These are phyloP conservation scores for Neotropicomus parvogracilis DNA, from an alignment of 1,284 basidiomycete genomes.

Conservation along the genomic window DNA sequence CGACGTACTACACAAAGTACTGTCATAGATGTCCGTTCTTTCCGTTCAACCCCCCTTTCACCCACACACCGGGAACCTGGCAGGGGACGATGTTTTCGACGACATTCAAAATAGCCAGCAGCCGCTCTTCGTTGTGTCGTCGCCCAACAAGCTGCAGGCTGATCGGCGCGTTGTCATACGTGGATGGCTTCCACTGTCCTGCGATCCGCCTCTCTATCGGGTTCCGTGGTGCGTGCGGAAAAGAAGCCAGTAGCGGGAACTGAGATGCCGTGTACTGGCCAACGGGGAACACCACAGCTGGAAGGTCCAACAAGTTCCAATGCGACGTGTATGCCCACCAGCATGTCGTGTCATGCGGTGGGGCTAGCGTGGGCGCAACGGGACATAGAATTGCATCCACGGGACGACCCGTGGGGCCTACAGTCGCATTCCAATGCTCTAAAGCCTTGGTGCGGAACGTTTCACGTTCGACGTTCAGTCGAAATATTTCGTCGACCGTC, in stretches of 20 bases:
- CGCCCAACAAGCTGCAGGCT: constrained; percentile 48
- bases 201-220: constrained; percentile 38
- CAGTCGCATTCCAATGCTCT: constrained; percentile 52
- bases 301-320: constrained; percentile 58
- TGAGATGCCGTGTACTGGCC: constrained; percentile 22
- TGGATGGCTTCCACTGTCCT: constrained; percentile 42
- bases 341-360: constrained; percentile 47
- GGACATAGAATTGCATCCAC: constrained; percentile 57
- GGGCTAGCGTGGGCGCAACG: constrained; percentile 48
- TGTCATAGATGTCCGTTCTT: constrained; percentile 13
- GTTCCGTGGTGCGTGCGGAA: constrained; percentile 33
- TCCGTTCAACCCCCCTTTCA: constrained; percentile 6
- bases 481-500: constrained; percentile 40
- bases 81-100: constrained; percentile 37
- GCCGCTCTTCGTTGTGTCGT: constrained; percentile 47
- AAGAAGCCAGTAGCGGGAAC: neutral
- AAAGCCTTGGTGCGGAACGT: constrained; percentile 41
- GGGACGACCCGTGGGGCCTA: constrained; percentile 42
- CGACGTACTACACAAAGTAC: constrained; percentile 2
- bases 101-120: constrained; percentile 43
- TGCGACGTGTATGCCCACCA: constrained; percentile 54
- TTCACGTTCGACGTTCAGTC: constrained; percentile 44
- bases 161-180: constrained; percentile 45
- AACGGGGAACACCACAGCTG: constrained; percentile 52
- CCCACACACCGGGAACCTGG: constrained; percentile 11